Evolutionary conservation across 352 stramenopile genomes (phyloP), one percentile per base, ranked within the genome.

Genomic region (Phytophthora macrochlamydospora): DNA sequence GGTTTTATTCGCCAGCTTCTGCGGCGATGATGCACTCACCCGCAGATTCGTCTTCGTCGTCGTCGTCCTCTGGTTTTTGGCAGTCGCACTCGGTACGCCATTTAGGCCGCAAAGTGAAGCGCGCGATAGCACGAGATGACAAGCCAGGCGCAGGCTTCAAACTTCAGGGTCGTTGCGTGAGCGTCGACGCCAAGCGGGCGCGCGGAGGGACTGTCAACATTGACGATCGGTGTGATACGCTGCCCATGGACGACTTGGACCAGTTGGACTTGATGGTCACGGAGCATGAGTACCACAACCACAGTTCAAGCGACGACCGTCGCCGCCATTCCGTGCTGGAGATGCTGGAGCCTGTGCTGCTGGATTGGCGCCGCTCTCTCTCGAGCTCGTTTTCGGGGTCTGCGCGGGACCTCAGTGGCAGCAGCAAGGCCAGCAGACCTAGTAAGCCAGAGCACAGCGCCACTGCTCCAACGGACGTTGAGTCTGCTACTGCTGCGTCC

Each of bases 181-280:
- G 51, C 42, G 18, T 49, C 12, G 37, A 35, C 7, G 40, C 49
- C 13, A 73, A 65, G 32, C 62, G 48, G 42, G 59, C 60, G 4
- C 51, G 66, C 18, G 54, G 55, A 18, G 44, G 56, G 18, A 24
- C 18, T 24, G 18, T 24, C 6, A 59, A 62, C 43, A 56, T 72
- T 12, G 51, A 76, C 28, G 52, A 71, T 29, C 60, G 73, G 30
- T 75, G 73, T 24, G 65, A 75, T 14, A 81, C 70, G 3, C 43
- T 76, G 33, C 69, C 51, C 29, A 69, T 73, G 37, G 71, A 78
- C 24, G 71, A 83, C 30, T 54, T 81, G 24, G 74, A 83, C 51
- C 69, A 79, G 33, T 67, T 81, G 9, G 72, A 83, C 29, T 40
- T 29, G 29, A 77, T 83, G 5, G 66, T 78, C 28, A 73, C 48